Evolutionary conservation across 108 stramenopile species (phyloP).

Genomic region (Nitzschia sp.): DNA sequence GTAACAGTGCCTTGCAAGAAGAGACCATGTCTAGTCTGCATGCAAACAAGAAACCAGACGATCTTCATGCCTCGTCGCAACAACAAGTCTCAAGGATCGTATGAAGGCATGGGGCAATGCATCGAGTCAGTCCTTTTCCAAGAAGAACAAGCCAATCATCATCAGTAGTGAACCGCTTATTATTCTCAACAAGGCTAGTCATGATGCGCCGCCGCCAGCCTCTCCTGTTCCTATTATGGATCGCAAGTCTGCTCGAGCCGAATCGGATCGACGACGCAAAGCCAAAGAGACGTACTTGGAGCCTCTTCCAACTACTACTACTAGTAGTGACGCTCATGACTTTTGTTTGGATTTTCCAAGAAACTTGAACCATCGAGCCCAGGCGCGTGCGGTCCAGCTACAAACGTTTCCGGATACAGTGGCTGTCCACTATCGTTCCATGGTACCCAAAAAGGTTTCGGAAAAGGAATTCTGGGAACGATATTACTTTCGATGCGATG

Average conservation of each 20-base stretch:
- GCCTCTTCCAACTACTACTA: neutral
- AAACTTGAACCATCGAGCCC: neutral
- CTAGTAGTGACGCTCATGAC: neutral
- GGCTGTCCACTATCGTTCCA: neutral
- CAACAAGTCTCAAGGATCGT: conserved; percentile 7
- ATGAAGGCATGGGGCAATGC: conserved; percentile 6
- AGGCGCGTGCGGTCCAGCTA: neutral
- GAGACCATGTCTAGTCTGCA: too few relatives aligned
- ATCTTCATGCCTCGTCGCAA: too few relatives aligned
- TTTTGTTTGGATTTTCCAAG: neutral
- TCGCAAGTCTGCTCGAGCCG: neutral
- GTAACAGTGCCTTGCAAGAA: too few relatives aligned
- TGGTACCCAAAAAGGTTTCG: neutral
- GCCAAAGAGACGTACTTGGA: neutral
- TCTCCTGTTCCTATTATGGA: neutral
- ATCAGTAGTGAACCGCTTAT: too few relatives aligned
- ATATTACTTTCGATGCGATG: conserved; percentile 1
- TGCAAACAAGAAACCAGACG: too few relatives aligned
- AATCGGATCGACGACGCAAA: conserved; percentile 5
- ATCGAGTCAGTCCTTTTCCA: too few relatives aligned
- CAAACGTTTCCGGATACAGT: neutral
- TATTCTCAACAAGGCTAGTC: too few relatives aligned
- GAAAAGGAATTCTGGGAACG: conserved; percentile 10
- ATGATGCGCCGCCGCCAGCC: too few relatives aligned
- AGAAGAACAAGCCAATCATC: too few relatives aligned